Conservation (phyloP, 2,329 filamentous ascomycete species). For the Colletotrichum agaves region DNA sequence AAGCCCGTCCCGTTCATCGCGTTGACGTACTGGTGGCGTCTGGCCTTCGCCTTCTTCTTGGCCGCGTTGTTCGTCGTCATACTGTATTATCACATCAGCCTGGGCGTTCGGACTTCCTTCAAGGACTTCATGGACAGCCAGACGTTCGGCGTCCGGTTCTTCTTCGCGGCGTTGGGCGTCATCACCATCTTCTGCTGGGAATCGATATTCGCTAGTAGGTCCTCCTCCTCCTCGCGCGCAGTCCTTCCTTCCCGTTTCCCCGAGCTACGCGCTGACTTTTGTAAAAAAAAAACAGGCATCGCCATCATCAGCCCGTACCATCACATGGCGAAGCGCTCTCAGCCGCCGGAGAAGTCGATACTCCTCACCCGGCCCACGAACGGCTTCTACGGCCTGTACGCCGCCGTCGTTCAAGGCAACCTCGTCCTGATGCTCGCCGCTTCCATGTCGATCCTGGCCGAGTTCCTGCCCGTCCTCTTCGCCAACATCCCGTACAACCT, state of each 20-base stretch:
- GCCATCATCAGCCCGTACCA: constrained; percentile 57
- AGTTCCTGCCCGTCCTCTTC: constrained; percentile 61
- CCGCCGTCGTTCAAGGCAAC: constrained; percentile 49
- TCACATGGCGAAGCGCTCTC: constrained; percentile 50
- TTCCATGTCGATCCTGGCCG: constrained; percentile 56
- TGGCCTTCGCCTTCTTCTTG: constrained; percentile 47
- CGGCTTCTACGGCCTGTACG: constrained; percentile 56
- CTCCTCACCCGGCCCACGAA: constrained; percentile 56
- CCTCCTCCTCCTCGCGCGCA: no score
- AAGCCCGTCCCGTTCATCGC: constrained; percentile 47
- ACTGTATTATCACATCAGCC: constrained; percentile 52
- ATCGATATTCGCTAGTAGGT: constrained; percentile 51
- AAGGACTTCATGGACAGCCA: constrained; percentile 52
- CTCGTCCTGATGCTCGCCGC: constrained; percentile 54
- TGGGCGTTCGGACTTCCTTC: constrained; percentile 40
- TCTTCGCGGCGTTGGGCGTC: constrained; percentile 55
- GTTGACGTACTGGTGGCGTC: constrained; percentile 48
- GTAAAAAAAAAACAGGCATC: no score
- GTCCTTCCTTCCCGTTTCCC: no score
- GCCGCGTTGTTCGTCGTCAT: constrained; percentile 49
- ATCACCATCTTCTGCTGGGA: constrained; percentile 54
- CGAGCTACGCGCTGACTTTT: no score
- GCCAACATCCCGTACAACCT: constrained; percentile 60
- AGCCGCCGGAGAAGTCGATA: constrained; percentile 50
- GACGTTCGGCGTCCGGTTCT: constrained; percentile 55